A percentile compares a stretch with the other conserved stretches of the same genome.
phyloP scores from a whole-genome alignment of 2,329 filamentous ascomycete genomes.

The Myrmaecium sp. region DNA sequence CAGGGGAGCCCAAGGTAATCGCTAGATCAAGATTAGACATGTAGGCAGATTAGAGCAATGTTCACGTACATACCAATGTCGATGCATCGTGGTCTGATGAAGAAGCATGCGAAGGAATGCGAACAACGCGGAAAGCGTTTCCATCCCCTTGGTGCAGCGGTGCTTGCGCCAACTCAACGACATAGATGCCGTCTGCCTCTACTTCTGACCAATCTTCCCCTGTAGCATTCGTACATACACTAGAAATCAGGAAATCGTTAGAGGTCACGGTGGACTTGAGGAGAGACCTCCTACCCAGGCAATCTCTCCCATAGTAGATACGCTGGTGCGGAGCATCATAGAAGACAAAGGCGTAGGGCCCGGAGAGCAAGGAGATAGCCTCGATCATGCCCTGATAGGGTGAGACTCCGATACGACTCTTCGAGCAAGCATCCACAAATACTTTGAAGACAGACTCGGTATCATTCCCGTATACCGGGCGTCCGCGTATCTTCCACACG shows the following conservation, averaged over 20 bases:
- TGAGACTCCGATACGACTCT: conserved; percentile 1
- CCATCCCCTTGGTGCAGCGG: too few species aligned
- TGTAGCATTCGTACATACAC: conserved; percentile 39
- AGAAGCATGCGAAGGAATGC: neutral
- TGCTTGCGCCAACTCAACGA: conserved; percentile 34
- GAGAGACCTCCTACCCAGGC: conserved; percentile 71
- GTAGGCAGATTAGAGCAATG: conserved; percentile 2
- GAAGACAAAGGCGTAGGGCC: conserved; percentile 82
- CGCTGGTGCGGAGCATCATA: conserved; percentile 45
- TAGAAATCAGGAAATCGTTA: conserved; percentile 47
- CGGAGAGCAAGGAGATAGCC: conserved; percentile 23
- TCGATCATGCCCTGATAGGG: conserved; percentile 8
- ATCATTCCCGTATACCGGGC: conserved; percentile 57
- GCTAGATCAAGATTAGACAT: conserved; percentile 14
- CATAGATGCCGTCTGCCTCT: conserved; percentile 67
- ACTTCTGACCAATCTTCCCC: conserved; percentile 55
- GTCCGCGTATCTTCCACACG: conserved; percentile 58
- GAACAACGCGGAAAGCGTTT: too few species aligned
- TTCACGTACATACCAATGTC: conserved; percentile 18
- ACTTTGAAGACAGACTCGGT: conserved; percentile 49
- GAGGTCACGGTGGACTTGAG: conserved; percentile 36
- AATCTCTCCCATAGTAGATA: conserved; percentile 74
- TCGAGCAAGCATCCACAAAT: conserved; percentile 25
- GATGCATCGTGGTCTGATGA: conserved; percentile 4
- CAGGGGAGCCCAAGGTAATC: conserved; percentile 27